phyloP scores from a whole-genome alignment of 2,329 filamentous ascomycete species.

The Aspergillus pseudoglaucus region DNA sequence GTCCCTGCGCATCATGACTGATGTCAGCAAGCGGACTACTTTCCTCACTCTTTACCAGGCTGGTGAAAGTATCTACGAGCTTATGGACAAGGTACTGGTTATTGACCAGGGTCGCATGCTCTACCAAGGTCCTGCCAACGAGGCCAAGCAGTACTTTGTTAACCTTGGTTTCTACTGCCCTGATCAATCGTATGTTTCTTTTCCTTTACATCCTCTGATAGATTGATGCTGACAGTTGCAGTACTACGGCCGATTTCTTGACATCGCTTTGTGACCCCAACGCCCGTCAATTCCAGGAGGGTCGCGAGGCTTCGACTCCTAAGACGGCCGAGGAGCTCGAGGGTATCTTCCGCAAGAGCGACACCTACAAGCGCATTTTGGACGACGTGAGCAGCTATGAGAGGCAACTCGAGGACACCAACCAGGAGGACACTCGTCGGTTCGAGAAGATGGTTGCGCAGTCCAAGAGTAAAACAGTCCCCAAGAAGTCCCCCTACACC shows the following conservation, averaged over 20 bases:
- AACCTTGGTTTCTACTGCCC: constrained; percentile 58
- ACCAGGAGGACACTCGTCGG: constrained; percentile 55
- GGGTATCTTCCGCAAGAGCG: constrained; percentile 58
- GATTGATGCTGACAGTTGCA: constrained; percentile 3
- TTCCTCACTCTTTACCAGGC: constrained; percentile 68
- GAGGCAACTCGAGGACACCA: constrained; percentile 48
- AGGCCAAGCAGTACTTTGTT: constrained; percentile 60
- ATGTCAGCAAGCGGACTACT: constrained; percentile 64
- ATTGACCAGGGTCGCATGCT: constrained; percentile 67
- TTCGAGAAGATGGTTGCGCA: constrained; percentile 62
- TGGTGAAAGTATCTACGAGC: constrained; percentile 61
- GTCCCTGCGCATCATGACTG: constrained; percentile 65
- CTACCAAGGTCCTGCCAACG: constrained; percentile 56
- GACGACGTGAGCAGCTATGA: constrained; percentile 59
- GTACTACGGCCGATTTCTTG: constrained; percentile 72
- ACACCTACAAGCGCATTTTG: constrained; percentile 54
- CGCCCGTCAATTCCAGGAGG: constrained; percentile 61
- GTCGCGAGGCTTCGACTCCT: constrained; percentile 60
- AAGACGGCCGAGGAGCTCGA: constrained; percentile 65
- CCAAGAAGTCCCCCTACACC: constrained; percentile 67
- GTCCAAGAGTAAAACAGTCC: constrained; percentile 58
- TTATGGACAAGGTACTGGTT: constrained; percentile 75
- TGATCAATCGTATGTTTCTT: constrained; percentile 36
- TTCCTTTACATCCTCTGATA: not conserved
- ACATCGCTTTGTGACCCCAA: constrained; percentile 68